Conservation (phyloP, 768 basidiomycete genomes). For the Mycena olivaceomarginata region DNA sequence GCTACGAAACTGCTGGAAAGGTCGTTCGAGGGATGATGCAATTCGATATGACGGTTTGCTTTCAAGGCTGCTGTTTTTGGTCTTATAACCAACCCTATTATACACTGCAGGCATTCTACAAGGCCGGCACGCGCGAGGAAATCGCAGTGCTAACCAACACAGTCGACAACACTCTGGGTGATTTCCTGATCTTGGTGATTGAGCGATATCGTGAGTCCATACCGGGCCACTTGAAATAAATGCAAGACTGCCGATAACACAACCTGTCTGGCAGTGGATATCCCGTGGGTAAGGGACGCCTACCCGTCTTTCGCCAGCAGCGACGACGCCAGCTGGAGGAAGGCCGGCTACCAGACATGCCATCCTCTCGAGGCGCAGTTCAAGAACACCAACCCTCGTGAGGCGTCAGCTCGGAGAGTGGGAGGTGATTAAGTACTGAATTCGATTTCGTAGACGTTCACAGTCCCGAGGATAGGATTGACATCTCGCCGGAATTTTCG, state of each 20-base stretch:
- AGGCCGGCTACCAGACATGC: conserved; percentile 78
- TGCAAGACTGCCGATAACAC: background rate
- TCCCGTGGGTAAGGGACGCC: conserved; percentile 35
- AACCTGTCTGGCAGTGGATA: conserved; percentile 25
- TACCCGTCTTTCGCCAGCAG: conserved; percentile 28
- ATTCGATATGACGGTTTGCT: conserved; percentile 49
- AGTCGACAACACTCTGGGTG: conserved; percentile 30
- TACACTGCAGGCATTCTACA: conserved; percentile 22
- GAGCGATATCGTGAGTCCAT: conserved; percentile 34
- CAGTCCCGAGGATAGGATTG: conserved; percentile 65
- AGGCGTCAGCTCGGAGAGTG: conserved; percentile 56
- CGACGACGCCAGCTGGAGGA: conserved; percentile 68
- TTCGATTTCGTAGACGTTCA: conserved; percentile 22
- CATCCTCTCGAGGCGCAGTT: conserved; percentile 75
- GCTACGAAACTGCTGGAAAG: conserved; percentile 57
- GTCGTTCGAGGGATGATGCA: conserved; percentile 63
- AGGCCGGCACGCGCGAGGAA: conserved; percentile 36
- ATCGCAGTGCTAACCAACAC: conserved; percentile 35
- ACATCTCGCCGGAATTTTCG: conserved; percentile 77
- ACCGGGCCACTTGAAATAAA: background rate
- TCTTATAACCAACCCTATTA: too few species aligned
- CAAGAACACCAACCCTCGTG: conserved; percentile 70
- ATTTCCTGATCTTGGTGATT: conserved; percentile 34
- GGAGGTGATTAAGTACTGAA: background rate
- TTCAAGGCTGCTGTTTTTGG: background rate